phyloP scores from a whole-genome alignment of 2,329 filamentous ascomycete genomes.

The Colletotrichum sp. region DNA sequence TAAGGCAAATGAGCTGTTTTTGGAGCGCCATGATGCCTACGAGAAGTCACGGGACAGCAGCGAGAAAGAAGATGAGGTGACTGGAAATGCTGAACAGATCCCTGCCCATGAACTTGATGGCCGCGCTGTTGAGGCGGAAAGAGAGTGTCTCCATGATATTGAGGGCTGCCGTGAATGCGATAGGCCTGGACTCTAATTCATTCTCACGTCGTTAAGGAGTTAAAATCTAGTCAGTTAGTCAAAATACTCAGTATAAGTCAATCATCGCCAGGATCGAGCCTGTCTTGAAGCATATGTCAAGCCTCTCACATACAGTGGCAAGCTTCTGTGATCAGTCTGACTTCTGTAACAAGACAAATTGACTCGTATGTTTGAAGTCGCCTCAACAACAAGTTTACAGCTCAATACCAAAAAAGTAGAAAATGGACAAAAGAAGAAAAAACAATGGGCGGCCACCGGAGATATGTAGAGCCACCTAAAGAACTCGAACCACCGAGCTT shows the following conservation, averaged over 20 bases:
- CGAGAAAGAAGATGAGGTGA: neutral
- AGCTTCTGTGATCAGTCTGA: neutral
- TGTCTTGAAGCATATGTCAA: neutral
- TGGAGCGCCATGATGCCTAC: neutral
- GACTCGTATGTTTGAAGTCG: too few species aligned
- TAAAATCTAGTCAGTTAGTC: neutral
- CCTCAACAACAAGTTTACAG: too few species aligned
- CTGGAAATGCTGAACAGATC: neutral
- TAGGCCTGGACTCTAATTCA: neutral
- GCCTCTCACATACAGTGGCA: neutral
- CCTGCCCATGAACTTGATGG: neutral
- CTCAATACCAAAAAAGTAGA: neutral
- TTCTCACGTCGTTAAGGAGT: neutral
- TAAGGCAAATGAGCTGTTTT: accelerated
- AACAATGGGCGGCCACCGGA: neutral
- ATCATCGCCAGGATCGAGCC: neutral
- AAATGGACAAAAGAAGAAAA: neutral
- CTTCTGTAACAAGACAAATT: neutral
- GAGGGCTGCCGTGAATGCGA: neutral
- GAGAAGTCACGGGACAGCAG: neutral
- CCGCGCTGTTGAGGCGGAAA: neutral
- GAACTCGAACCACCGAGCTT: neutral
- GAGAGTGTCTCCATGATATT: accelerated
- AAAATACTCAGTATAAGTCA: neutral
- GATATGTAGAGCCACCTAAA: neutral